Evolutionary conservation across 2,329 filamentous ascomycete genomes (phyloP).

Genomic region (Tolypocladium tropicale): DNA sequence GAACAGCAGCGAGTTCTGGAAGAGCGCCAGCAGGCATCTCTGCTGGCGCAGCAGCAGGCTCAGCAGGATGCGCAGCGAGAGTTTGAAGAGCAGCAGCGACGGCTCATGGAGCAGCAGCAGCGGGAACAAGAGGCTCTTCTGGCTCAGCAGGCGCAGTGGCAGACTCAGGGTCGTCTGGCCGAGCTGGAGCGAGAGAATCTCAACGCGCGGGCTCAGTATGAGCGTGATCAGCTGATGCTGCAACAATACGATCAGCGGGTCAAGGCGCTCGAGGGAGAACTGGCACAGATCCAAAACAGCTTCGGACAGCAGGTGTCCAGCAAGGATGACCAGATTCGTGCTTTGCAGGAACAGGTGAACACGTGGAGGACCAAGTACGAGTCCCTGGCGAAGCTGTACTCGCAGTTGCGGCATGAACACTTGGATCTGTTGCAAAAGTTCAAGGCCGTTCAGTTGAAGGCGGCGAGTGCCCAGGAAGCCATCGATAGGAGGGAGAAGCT

Average conservation of each 20-base stretch:
- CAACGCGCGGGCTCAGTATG: constrained; percentile 87
- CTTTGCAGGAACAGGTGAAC: constrained; percentile 93
- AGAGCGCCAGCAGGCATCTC: constrained; percentile 73
- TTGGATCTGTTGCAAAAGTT: constrained; percentile 92
- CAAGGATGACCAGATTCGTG: constrained; percentile 87
- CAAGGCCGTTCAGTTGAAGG: constrained; percentile 92
- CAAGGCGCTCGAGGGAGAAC: constrained; percentile 82
- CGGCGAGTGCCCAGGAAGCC: constrained; percentile 91
- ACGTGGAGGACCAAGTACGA: constrained; percentile 98
- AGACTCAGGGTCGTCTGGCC: constrained; percentile 90
- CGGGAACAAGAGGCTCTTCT: constrained; percentile 84
- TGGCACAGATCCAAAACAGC: constrained; percentile 71
- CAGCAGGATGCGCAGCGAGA: constrained; percentile 80
- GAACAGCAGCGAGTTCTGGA: constrained; percentile 85
- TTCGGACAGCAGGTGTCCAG: constrained; percentile 76
- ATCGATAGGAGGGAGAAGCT: constrained; percentile 92
- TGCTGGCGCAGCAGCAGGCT: constrained; percentile 71
- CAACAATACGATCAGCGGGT: constrained; percentile 94
- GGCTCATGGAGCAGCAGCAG: constrained; percentile 79
- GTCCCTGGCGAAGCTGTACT: constrained; percentile 91
- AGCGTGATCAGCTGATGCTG: constrained; percentile 93
- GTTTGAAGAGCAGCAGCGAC: constrained; percentile 92
- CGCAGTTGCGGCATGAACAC: constrained; percentile 89
- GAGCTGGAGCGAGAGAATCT: constrained; percentile 94
- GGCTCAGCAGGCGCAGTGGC: constrained; percentile 80